Evolutionary conservation across 2,329 filamentous ascomycete genomes (phyloP).

Genomic region (Ceratocystis destructans): DNA sequence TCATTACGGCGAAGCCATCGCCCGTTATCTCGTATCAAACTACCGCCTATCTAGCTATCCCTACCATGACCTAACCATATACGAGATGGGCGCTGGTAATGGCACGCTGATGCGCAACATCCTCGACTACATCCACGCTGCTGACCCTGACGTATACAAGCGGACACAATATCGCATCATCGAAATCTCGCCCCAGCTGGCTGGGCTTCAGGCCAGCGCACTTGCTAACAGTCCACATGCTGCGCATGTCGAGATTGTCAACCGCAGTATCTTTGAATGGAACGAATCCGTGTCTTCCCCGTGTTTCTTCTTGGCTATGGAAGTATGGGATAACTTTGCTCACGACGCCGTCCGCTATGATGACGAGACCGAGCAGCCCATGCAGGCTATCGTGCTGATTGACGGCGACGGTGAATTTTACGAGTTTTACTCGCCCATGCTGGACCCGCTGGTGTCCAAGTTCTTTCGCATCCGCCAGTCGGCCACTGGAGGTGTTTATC

Average conservation of each 20-base stretch:
- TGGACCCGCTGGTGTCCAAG: conserved; percentile 71
- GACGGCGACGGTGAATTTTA: conserved; percentile 78
- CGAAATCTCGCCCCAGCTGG: conserved; percentile 77
- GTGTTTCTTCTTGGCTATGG: conserved; percentile 94
- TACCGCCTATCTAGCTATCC: conserved; percentile 90
- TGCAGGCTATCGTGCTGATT: conserved; percentile 82
- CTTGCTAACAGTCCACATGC: conserved; percentile 57
- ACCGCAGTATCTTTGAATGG: conserved; percentile 93
- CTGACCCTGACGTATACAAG: conserved; percentile 82
- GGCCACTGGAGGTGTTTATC: conserved; percentile 51
- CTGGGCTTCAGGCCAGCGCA: conserved; percentile 60
- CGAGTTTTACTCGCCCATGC: conserved; percentile 72
- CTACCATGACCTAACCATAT: conserved; percentile 93
- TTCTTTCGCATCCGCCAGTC: conserved; percentile 76
- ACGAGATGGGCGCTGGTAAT: conserved; percentile 96
- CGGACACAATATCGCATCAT: conserved; percentile 91
- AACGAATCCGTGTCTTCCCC: conserved; percentile 72
- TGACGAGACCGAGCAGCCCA: conserved; percentile 52
- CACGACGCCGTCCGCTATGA: conserved; percentile 84
- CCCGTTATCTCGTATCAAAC: conserved; percentile 88
- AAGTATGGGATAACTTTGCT: conserved; percentile 97
- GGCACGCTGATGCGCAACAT: conserved; percentile 98
- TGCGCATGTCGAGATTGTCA: conserved; percentile 85
- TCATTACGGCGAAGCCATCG: conserved; percentile 92
- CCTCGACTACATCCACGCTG: conserved; percentile 82